A percentile compares a stretch with the other conserved stretches of the same genome.
These are phyloP conservation scores for Oenanthe javanica DNA, from an alignment of 140 eudicot species.

Conservation along the genomic window DNA sequence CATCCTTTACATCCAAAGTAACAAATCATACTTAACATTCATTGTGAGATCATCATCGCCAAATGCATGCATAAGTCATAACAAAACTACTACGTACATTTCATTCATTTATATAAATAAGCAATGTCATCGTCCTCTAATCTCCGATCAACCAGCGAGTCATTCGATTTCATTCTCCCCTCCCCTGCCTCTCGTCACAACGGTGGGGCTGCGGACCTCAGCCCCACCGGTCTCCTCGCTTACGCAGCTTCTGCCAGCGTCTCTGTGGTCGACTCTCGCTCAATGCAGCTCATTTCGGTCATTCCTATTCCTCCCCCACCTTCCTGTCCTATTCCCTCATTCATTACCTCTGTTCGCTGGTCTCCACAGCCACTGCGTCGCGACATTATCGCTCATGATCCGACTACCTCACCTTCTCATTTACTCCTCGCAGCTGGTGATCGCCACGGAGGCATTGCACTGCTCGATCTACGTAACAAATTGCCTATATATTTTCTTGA, in stretches of 20 bases:
- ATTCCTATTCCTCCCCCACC: conserved; percentile 45
- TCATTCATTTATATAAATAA: not conserved
- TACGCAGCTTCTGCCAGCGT: conserved; percentile 77
- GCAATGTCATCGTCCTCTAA: not conserved
- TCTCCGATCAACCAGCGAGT: conserved; percentile 21
- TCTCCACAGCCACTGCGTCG: conserved; percentile 60
- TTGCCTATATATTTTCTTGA: conserved; percentile 46
- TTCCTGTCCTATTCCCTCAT: conserved; percentile 49
- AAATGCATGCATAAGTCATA: not conserved
- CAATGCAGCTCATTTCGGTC: conserved; percentile 66
- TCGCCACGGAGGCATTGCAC: conserved; percentile 76
- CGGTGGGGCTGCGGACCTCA: conserved; percentile 64
- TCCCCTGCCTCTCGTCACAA: conserved; percentile 84
- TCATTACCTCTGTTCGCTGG: conserved; percentile 82
- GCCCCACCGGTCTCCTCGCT: conserved; percentile 64
- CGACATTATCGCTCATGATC: conserved; percentile 44
- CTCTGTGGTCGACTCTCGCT: conserved; percentile 52
- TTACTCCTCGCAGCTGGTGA: conserved; percentile 83
- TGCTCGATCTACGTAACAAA: conserved; percentile 53
- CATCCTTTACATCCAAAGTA: not conserved
- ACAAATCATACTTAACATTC: not conserved
- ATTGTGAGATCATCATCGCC: not conserved
- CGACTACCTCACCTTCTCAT: conserved; percentile 45
- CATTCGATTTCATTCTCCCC: conserved; percentile 73
- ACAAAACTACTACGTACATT: not conserved